phyloP scores from a whole-genome alignment of 75 land plant species.

The Ceratopteris richardii region DNA sequence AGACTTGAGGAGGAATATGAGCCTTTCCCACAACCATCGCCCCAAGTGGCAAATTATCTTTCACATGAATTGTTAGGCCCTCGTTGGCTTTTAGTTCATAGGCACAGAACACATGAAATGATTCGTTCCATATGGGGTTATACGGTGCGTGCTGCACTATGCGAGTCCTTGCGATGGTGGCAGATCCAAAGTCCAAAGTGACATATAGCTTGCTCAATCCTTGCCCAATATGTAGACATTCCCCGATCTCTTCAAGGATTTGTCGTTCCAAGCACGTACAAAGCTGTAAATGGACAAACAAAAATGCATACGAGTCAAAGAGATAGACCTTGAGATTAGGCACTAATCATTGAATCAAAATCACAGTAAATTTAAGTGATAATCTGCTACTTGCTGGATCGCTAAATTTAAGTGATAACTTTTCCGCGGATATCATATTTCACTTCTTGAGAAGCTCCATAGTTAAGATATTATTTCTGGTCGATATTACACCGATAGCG shows the following conservation, averaged over 20 bases:
- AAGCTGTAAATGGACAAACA: background rate
- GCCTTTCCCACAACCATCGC: conserved; percentile 71
- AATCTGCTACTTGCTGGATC: too few species aligned
- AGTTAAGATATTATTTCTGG: too few species aligned
- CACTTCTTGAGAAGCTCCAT: too few species aligned
- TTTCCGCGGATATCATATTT: too few species aligned
- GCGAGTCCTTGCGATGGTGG: conserved; percentile 68
- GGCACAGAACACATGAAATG: conserved; percentile 85
- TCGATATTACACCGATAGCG: too few species aligned
- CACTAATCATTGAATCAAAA: too few species aligned
- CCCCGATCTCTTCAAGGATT: conserved; percentile 44
- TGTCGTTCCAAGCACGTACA: background rate
- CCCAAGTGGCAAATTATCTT: conserved; percentile 59
- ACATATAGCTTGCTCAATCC: conserved; percentile 57
- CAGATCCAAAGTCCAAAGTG: conserved; percentile 65
- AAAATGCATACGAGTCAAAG: too few species aligned
- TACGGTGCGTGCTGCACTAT: conserved; percentile 41
- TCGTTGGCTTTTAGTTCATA: conserved; percentile 23
- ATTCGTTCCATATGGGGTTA: conserved; percentile 71
- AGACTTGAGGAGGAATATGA: conserved; percentile 41
- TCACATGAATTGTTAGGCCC: conserved; percentile 53
- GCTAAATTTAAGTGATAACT: too few species aligned
- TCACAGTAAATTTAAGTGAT: too few species aligned
- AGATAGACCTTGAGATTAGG: too few species aligned
- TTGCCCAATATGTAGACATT: conserved; percentile 48